These are phyloP conservation scores for Flaveria robusta DNA, from an alignment of 129 eudicot species.

Conservation along the genomic window DNA sequence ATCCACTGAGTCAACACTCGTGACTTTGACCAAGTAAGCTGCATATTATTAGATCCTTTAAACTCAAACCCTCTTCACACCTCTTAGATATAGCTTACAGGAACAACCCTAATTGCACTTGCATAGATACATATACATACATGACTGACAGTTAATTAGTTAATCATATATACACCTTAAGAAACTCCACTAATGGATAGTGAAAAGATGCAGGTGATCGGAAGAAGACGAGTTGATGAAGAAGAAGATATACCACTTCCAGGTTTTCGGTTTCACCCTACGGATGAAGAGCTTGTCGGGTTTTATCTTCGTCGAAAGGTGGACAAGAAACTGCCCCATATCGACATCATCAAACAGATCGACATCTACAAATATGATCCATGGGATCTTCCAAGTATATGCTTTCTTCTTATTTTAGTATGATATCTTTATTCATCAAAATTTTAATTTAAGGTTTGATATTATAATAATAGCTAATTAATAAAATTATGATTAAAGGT, in stretches of 20 bases:
- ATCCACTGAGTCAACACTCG: conserved; percentile 46
- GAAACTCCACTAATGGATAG: conserved; percentile 19
- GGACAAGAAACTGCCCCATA: conserved; percentile 61
- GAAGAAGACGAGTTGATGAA: conserved; percentile 26
- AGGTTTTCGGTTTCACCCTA: conserved; percentile 85
- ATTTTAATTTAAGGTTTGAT: not conserved
- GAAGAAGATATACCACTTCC: conserved; percentile 62
- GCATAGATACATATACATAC: conserved; percentile 17
- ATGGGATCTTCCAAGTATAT: conserved; percentile 88
- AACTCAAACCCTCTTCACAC: conserved; percentile 33
- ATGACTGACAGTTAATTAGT: not conserved
- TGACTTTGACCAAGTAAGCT: conserved; percentile 49
- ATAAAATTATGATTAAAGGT: not conserved
- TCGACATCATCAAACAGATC: conserved; percentile 77
- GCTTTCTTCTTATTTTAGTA: not conserved
- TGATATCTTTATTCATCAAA: not conserved
- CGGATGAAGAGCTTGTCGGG: conserved; percentile 83
- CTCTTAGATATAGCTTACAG: not conserved
- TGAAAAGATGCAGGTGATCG: not conserved
- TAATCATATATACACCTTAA: not conserved
- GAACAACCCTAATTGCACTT: conserved; percentile 8
- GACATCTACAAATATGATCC: conserved; percentile 95
- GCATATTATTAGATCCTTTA: conserved; percentile 1
- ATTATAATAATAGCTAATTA: too few species aligned
- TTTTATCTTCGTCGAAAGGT: conserved; percentile 77